A percentile compares a stretch with the other conserved stretches of the same genome.
Evolutionary conservation across 805 yeast genomes (phyloP).

Genomic region (Teunomyces lycoperdinae): DNA sequence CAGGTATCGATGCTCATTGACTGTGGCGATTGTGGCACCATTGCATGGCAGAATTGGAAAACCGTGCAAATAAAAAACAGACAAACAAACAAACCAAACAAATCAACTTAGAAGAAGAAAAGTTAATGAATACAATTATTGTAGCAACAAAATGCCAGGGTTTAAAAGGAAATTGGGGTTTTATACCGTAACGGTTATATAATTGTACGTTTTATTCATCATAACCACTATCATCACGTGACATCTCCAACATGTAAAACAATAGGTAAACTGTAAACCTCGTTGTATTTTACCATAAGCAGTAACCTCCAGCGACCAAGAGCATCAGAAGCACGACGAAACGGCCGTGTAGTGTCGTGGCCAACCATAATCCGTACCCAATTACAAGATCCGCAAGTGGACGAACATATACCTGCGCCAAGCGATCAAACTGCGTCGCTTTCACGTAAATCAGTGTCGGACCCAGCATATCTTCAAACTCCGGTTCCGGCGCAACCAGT

Average conservation of each 20-base stretch:
- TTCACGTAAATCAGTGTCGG: slow-evolving; percentile 40
- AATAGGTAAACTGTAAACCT: too few species aligned
- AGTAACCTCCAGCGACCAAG: not conserved
- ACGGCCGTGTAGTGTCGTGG: slow-evolving; percentile 33
- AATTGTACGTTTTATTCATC: not conserved
- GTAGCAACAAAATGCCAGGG: too few species aligned
- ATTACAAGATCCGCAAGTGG: slow-evolving; percentile 26
- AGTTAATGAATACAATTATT: too few species aligned
- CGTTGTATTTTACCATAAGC: too few species aligned
- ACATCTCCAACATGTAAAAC: too few species aligned
- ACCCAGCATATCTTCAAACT: slow-evolving; percentile 26
- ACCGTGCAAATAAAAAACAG: too few species aligned
- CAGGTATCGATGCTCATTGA: too few species aligned
- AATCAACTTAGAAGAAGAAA: too few species aligned
- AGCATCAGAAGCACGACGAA: slow-evolving; percentile 15
- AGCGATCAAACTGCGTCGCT: slow-evolving; percentile 29
- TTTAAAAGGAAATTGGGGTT: not conserved
- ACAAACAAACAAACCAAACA: too few species aligned
- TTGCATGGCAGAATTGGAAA: too few species aligned
- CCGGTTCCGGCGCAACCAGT: slow-evolving; percentile 8
- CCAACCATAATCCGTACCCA: slow-evolving; percentile 36
- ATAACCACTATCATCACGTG: not conserved
- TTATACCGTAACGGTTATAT: not conserved
- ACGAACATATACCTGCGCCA: slow-evolving; percentile 23
- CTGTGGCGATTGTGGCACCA: too few species aligned